These are phyloP conservation scores for Rhizopogon vesiculosus DNA, from an alignment of 768 basidiomycete genomes.

Conservation along the genomic window DNA sequence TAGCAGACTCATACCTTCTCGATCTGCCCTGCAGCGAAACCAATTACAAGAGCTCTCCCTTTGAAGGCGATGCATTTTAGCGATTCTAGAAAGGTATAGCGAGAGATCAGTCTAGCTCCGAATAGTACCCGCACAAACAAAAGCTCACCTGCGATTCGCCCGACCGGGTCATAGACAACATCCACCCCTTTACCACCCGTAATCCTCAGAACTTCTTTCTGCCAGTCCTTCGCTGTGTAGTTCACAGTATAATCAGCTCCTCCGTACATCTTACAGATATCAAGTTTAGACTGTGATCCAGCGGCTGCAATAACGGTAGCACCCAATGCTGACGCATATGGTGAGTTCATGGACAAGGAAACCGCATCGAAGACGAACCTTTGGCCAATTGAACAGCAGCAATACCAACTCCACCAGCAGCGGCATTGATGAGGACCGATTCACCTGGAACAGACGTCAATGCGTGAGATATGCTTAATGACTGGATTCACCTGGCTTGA, in stretches of 20 bases:
- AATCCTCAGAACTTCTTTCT: slow-evolving; percentile 80
- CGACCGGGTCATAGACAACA: slow-evolving; percentile 85
- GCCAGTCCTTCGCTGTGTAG: slow-evolving; percentile 79
- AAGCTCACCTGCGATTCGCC: slow-evolving; percentile 58
- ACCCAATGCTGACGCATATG: slow-evolving; percentile 57
- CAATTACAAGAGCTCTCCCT: slow-evolving; percentile 88
- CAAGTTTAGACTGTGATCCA: slow-evolving; percentile 72
- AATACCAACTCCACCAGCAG: slow-evolving; percentile 94
- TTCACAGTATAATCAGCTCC: slow-evolving; percentile 83
- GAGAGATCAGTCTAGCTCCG: background rate
- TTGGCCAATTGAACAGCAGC: slow-evolving; percentile 92
- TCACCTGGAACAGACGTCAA: slow-evolving; percentile 52
- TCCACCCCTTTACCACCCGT: slow-evolving; percentile 85
- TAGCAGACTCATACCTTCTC: slow-evolving; percentile 13
- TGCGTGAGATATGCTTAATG: background rate
- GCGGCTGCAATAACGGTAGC: slow-evolving; percentile 95
- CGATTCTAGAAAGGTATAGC: slow-evolving; percentile 44
- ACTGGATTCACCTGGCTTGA: slow-evolving; percentile 59
- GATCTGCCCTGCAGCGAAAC: slow-evolving; percentile 38
- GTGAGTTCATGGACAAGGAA: background rate
- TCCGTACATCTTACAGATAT: slow-evolving; percentile 68
- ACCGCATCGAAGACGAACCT: slow-evolving; percentile 39
- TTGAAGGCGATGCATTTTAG: slow-evolving; percentile 95
- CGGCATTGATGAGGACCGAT: slow-evolving; percentile 89
- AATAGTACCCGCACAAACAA: background rate